Evolutionary conservation across 2,329 filamentous ascomycete species (phyloP), one percentile per base, ranked within the genome.

Genomic region (Verticillium nubilum): DNA sequence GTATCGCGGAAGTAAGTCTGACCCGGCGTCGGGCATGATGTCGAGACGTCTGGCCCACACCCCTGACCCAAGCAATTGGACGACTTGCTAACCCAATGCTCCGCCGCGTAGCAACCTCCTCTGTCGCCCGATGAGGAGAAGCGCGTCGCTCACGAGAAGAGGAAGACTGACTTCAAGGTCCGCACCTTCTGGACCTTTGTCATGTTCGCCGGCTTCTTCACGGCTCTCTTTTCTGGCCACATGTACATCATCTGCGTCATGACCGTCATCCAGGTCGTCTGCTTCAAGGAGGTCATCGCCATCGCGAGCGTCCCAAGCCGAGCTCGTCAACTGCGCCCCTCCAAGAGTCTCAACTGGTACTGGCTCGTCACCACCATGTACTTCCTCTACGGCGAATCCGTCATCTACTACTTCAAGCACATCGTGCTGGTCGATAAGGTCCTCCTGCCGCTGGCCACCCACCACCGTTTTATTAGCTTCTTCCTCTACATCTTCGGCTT

Each of bases 381-480:
- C 81, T 99, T 97, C 68, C 82, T 99, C 56, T 99, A 99, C 72
- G 95, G 95, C 71, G 95, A 99, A 78, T 97, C 92, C 69, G 94
- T 99, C 70, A 97, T 99, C 70, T 99, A 99, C 80, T 99, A 99
- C 78, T 99, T 99, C 79, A 99, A 99, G 83, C 95, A 99, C 73
- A 94, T 99, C 66, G 87, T 99, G 52, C 80, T 99, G 61, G 93
- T 99, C 53, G 95, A 99, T 76, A 91, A 90, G 74, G 90, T 98
- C 53, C 81, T 99, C 62, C 80, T 97, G 60, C 95, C 95, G 9
- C 87, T 99, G 72, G 93, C 95, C 58, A 98, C 94, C 17, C 95
- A 99, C 78, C 95, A 99, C 74, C 86, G 95, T 67, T 99, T 99
- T 80, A 97, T 99, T 74, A 97, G 93, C 80, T 98, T 99, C 72